These are phyloP conservation scores for Petasospora fabianii DNA, from an alignment of 1,139 yeast genomes.

Conservation along the genomic window DNA sequence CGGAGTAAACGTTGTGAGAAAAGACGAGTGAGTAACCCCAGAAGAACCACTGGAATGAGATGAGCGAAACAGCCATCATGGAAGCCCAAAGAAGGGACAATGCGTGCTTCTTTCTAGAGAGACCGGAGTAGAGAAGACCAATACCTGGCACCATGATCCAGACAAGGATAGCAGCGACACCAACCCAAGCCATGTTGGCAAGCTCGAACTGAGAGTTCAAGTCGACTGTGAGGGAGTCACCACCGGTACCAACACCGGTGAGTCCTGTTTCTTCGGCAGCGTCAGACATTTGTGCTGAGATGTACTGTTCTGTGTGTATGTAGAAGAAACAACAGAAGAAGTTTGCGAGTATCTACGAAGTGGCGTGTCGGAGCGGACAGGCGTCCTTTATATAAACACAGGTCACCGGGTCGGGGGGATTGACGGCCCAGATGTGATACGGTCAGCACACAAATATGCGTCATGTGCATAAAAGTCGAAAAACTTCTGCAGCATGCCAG, in stretches of 20 bases:
- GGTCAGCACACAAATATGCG: no score
- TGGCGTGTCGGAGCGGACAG: no score
- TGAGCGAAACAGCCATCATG: conserved; percentile 76
- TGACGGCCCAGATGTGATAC: no score
- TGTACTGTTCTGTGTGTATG: background rate
- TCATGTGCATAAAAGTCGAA: no score
- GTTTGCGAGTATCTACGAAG: no score
- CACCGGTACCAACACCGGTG: conserved; percentile 68
- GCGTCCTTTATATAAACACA: no score
- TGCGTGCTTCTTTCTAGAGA: conserved; percentile 90
- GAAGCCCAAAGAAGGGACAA: conserved; percentile 91
- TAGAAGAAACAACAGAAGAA: no score
- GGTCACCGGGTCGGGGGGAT: no score
- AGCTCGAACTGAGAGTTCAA: conserved; percentile 68
- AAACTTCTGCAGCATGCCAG: background rate
- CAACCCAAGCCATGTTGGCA: conserved; percentile 89
- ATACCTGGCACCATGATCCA: conserved; percentile 96
- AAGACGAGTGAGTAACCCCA: conserved; percentile 94
- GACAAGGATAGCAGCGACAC: conserved; percentile 68
- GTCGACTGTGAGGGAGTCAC: conserved; percentile 70
- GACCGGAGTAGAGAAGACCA: conserved; percentile 85
- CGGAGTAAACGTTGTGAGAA: conserved; percentile 61
- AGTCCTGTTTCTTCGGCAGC: conserved; percentile 35
- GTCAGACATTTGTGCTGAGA: conserved; percentile 28
- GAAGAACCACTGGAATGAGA: conserved; percentile 92